phyloP scores from a whole-genome alignment of 345 rosid genomes.

The Toxicodendron radicans region DNA sequence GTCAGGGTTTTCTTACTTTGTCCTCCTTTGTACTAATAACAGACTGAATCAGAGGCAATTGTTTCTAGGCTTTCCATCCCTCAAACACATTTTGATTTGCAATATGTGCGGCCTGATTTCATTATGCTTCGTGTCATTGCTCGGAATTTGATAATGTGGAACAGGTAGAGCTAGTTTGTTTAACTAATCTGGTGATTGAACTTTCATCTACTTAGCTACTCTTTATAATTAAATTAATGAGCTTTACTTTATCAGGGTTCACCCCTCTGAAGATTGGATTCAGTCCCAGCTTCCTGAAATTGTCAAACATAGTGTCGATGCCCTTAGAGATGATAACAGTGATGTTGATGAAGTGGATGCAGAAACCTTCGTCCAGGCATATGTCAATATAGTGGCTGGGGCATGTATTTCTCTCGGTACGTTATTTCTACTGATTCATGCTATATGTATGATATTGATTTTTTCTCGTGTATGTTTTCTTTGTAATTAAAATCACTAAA shows the following conservation, averaged over 20 bases:
- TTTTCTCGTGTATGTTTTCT: too few relatives aligned
- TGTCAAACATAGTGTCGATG: conserved; percentile 57
- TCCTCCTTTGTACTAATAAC: conserved; percentile 29
- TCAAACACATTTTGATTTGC: conserved; percentile 74
- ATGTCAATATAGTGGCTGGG: conserved; percentile 86
- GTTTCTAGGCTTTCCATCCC: conserved; percentile 83
- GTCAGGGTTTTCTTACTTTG: conserved; percentile 20
- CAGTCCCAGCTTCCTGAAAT: conserved; percentile 86
- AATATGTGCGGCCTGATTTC: conserved; percentile 94
- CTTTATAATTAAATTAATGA: conserved; percentile 18
- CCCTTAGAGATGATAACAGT: conserved; percentile 58
- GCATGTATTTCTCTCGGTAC: conserved; percentile 94
- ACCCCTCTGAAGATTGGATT: conserved; percentile 85
- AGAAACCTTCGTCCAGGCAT: conserved; percentile 85
- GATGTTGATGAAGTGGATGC: conserved; percentile 76
- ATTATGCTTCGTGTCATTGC: conserved; percentile 98
- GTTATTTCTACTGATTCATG: conserved; percentile 18
- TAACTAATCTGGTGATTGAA: conserved; percentile 10
- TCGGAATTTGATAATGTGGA: conserved; percentile 93
- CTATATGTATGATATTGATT: not conserved
- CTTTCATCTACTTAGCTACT: conserved; percentile 23
- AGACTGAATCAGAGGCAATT: conserved; percentile 85
- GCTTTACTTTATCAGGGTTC: conserved; percentile 54
- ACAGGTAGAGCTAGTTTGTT: conserved; percentile 52
- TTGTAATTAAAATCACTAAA: too few relatives aligned